Evolutionary conservation across 805 yeast species (phyloP).

Genomic region (Martiniozyma abietophila): DNA sequence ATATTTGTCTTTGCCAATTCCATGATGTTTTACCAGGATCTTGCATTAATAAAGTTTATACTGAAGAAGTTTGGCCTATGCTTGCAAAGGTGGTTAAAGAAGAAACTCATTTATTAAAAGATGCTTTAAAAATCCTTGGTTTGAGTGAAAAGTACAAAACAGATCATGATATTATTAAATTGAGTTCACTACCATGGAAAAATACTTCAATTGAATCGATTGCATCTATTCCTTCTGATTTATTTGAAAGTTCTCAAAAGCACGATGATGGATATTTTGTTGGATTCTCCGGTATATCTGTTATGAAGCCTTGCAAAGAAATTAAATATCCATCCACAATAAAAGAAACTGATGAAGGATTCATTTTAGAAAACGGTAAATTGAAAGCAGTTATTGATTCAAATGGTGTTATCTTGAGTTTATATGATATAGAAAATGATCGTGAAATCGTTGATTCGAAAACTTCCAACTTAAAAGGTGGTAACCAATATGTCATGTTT

Average conservation of each 20-base stretch:
- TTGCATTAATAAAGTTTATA: constrained; percentile 88
- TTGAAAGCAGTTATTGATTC: constrained; percentile 46
- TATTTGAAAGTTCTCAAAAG: constrained; percentile 11
- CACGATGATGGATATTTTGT: constrained; percentile 10
- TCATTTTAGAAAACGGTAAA: constrained; percentile 50
- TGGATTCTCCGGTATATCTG: constrained; percentile 13
- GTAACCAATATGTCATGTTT: constrained; percentile 72
- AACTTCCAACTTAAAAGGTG: constrained; percentile 49
- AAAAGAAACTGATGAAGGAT: constrained; percentile 30
- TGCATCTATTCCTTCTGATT: constrained; percentile 9
- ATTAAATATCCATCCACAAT: constrained; percentile 44
- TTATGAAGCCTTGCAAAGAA: constrained; percentile 18
- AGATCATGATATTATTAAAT: constrained; percentile 17
- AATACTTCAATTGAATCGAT: constrained; percentile 36
- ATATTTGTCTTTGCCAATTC: constrained; percentile 83
- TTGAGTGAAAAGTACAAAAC: constrained; percentile 4
- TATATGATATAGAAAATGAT: constrained; percentile 47
- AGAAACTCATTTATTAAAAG: constrained; percentile 42
- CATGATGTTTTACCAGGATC: constrained; percentile 98
- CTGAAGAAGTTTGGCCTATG: constrained; percentile 79
- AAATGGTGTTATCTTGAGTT: constrained; percentile 49
- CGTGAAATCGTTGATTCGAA: constrained; percentile 61
- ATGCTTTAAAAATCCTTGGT: constrained; percentile 27
- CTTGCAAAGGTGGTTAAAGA: constrained; percentile 45
- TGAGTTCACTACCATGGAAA: constrained; percentile 62